Evolutionary conservation across 2,329 filamentous ascomycete genomes (phyloP), one percentile per base, ranked within the genome.

Genomic region (Pseudogymnoascus sp.): DNA sequence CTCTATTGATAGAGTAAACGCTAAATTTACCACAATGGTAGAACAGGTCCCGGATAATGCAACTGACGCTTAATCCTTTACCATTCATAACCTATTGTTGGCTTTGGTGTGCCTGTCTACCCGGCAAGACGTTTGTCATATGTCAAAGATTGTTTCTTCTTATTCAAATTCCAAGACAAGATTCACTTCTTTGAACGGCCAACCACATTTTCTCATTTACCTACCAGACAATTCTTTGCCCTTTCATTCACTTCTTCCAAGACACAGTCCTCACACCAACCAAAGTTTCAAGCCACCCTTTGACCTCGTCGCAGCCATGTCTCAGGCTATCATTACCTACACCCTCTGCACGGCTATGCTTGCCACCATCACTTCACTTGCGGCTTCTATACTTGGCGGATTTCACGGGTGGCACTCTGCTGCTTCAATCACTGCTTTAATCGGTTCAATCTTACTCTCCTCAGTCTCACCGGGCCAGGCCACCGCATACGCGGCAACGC

Each of bases 21-120:
- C 50, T 56, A 56, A 56, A 33, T 33, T 31, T 11, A 56, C n/a
- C 14, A 53, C 28, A 56, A 56, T 56, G 50, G 28, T 56, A 56
- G 50, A 33, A 33, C 10, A 56, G 3, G 16, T 22, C 28, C 28
- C 10, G 14, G 26, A 33, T 5, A 56, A 56, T 19, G 26, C 50
- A 56, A 56, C 6, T 33, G 3, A 4, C 50, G 50, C 28, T 56
- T 19, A 22, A 10, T 8, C 28, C 28, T 33, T 12, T 19, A 6
- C 28, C 50, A 56, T 56, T 33, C 28, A 33, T 12, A 56, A 19
- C 4, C 11, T 33, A 33, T 56, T 19, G 50, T 56, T 19, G 50
- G n/a, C 22, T 26, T 22, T 6, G 26, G 12, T 22, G 12, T 26
- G 6, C 19, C 41, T 22, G 6, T 5, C 16, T 12, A 22, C 16